A percentile compares a stretch with the other conserved stretches of the same genome.
These are phyloP conservation scores for Ananas comosus DNA, from an alignment of 176 grass and related monocot genomes.

Conservation along the genomic window DNA sequence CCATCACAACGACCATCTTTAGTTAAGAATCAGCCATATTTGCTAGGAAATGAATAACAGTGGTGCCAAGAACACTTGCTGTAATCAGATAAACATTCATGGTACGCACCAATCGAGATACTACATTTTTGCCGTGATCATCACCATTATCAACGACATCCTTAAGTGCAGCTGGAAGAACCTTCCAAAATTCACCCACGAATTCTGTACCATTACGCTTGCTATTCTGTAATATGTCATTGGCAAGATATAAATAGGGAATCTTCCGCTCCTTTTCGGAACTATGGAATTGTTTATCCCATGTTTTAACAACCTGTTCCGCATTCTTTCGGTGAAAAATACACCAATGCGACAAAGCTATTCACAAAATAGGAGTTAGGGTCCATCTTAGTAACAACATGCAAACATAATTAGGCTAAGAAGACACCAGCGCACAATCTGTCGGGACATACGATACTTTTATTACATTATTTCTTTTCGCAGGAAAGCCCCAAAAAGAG, in stretches of 20 bases:
- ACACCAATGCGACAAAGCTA: slow-evolving; percentile 96
- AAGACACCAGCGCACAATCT: too few relatives aligned
- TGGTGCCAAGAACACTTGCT: too few relatives aligned
- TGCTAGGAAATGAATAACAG: too few relatives aligned
- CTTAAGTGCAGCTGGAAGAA: slow-evolving; percentile 81
- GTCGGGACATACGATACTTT: too few relatives aligned
- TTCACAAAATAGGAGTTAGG: slow-evolving; percentile 43
- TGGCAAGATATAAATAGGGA: slow-evolving; percentile 83
- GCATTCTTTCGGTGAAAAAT: slow-evolving; percentile 96
- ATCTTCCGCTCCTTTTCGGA: slow-evolving; percentile 68
- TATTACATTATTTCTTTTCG: too few relatives aligned
- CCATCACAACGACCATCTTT: too few relatives aligned
- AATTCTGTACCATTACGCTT: slow-evolving; percentile 90
- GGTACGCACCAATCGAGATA: slow-evolving; percentile 64
- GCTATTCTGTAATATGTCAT: slow-evolving; percentile 98
- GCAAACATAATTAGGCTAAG: not conserved
- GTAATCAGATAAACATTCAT: slow-evolving; percentile 12
- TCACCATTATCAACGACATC: slow-evolving; percentile 62
- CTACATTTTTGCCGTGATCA: slow-evolving; percentile 59
- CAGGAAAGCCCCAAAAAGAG: too few relatives aligned
- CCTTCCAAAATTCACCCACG: slow-evolving; percentile 98
- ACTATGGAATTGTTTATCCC: slow-evolving; percentile 83
- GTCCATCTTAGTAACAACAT: not conserved
- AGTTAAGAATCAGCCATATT: too few relatives aligned
- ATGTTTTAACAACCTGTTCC: slow-evolving; percentile 78